Evolutionary conservation across 2,329 filamentous ascomycete genomes (phyloP).

Genomic region (Phialocephala subalpina): DNA sequence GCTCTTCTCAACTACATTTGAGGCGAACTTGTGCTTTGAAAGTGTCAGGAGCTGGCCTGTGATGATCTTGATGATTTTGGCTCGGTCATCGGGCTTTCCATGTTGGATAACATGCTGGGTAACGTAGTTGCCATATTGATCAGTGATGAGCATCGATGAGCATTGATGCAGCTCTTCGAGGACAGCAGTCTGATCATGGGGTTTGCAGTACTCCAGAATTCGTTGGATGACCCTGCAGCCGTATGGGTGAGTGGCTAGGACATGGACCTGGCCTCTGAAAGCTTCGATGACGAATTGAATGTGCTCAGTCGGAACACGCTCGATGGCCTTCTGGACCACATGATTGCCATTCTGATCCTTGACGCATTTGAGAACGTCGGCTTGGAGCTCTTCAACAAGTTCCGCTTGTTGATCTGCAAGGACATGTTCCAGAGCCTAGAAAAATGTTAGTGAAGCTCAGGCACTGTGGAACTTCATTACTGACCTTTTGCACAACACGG

Average conservation of each 20-base stretch:
- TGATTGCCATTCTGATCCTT: slow-evolving; percentile 95
- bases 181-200: slow-evolving; percentile 74
- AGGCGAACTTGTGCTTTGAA: slow-evolving; percentile 96
- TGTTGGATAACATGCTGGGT: slow-evolving; percentile 89
- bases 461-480: slow-evolving; percentile 24
- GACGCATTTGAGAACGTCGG: slow-evolving; percentile 78
- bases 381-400: slow-evolving; percentile 83
- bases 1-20: slow-evolving; percentile 96
- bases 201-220: slow-evolving; percentile 83
- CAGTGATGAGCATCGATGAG: slow-evolving; percentile 76
- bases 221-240: slow-evolving; percentile 94
- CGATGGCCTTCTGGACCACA: slow-evolving; percentile 93
- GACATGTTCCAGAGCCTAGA: slow-evolving; percentile 86
- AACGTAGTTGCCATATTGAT: slow-evolving; percentile 96
- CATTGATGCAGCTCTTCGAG: slow-evolving; percentile 81
- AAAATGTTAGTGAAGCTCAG: slow-evolving; percentile 28
- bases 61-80: slow-evolving; percentile 77
- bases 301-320: slow-evolving; percentile 77
- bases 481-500: slow-evolving; percentile 91
- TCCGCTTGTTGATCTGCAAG: slow-evolving; percentile 90
- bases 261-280: slow-evolving; percentile 77
- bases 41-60: slow-evolving; percentile 74
- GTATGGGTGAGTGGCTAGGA: slow-evolving; percentile 80
- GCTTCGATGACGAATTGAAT: slow-evolving; percentile 87
- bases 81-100: slow-evolving; percentile 76